Conservation (phyloP, 495 filamentous ascomycete genomes). For the Podospora conica region DNA sequence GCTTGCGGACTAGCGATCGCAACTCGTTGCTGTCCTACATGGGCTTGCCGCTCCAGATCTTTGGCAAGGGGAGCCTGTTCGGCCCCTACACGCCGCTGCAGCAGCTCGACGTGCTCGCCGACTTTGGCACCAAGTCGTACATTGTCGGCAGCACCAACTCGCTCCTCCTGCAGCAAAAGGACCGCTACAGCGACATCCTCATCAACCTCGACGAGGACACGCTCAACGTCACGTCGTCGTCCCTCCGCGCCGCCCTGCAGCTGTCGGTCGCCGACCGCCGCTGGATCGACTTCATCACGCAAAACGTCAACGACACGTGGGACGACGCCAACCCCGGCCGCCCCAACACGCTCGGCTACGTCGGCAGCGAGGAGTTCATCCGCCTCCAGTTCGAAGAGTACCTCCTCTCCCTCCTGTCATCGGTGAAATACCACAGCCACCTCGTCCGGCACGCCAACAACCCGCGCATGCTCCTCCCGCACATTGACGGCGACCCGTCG, state of each 20-base stretch:
- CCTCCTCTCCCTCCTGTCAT: slow-evolving; percentile 77
- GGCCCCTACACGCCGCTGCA: slow-evolving; percentile 96
- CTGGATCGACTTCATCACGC: slow-evolving; percentile 94
- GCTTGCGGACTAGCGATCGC: slow-evolving; percentile 84
- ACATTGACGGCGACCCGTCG: slow-evolving; percentile 79
- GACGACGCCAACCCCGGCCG: slow-evolving; percentile 81
- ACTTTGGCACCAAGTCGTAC: slow-evolving; percentile 93
- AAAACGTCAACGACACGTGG: slow-evolving; percentile 93
- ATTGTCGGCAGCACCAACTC: slow-evolving; percentile 97
- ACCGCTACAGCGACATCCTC: slow-evolving; percentile 95
- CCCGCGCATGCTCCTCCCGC: slow-evolving; percentile 51
- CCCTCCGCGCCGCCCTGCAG: slow-evolving; percentile 67
- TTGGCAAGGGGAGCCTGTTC: slow-evolving; percentile 93
- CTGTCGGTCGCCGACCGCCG: slow-evolving; percentile 83
- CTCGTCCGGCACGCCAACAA: slow-evolving; percentile 56
- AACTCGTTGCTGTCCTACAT: slow-evolving; percentile 86
- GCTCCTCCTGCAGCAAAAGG: slow-evolving; percentile 84
- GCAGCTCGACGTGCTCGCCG: slow-evolving; percentile 88
- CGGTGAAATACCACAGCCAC: slow-evolving; percentile 83
- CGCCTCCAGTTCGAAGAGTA: slow-evolving; percentile 98
- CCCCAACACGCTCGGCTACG: slow-evolving; percentile 90
- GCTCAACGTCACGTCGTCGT: slow-evolving; percentile 74
- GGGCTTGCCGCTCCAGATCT: slow-evolving; percentile 90
- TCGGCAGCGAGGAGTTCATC: slow-evolving; percentile 97
- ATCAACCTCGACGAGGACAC: slow-evolving; percentile 92